Conservation (phyloP, 129 eudicot species). For the Solidago caesia region DNA sequence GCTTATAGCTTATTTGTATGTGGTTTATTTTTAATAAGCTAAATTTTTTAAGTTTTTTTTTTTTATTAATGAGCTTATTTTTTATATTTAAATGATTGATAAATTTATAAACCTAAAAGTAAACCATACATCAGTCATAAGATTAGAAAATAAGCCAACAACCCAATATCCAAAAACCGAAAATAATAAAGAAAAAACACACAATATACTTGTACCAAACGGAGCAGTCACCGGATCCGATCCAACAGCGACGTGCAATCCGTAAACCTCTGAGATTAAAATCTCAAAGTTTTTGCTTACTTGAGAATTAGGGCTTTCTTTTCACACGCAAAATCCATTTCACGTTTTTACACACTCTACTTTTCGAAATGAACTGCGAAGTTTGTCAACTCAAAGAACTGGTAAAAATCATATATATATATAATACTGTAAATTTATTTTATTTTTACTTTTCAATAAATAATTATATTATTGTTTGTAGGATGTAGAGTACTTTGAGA, state of each 20-base stretch:
- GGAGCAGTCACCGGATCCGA: constrained; percentile 26
- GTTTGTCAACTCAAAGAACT: constrained; percentile 97
- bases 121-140: too few relatives aligned
- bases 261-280: constrained; percentile 22
- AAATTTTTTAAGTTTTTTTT: too few relatives aligned
- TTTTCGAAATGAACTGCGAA: constrained; percentile 80
- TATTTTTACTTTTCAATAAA: too few relatives aligned
- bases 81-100: too few relatives aligned
- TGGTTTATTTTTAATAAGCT: too few relatives aligned
- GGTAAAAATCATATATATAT: constrained; percentile 31
- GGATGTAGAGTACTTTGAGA: constrained; percentile 97
- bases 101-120: too few relatives aligned
- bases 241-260: constrained; percentile 26
- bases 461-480: constrained; percentile 18
- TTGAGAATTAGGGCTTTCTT: constrained; percentile 18
- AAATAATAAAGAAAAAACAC: not conserved
- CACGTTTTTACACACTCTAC: not conserved
- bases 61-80: too few relatives aligned
- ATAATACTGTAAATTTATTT: too few relatives aligned
- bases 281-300: not conserved
- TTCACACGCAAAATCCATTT: constrained; percentile 6
- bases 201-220: constrained; percentile 20
- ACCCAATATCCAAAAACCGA: not conserved
- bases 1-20: too few relatives aligned
- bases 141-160: too few relatives aligned